Base-by-base conservation (phyloP, 2,329 filamentous ascomycete genomes). In the Calonectria leucothoes region DNA sequence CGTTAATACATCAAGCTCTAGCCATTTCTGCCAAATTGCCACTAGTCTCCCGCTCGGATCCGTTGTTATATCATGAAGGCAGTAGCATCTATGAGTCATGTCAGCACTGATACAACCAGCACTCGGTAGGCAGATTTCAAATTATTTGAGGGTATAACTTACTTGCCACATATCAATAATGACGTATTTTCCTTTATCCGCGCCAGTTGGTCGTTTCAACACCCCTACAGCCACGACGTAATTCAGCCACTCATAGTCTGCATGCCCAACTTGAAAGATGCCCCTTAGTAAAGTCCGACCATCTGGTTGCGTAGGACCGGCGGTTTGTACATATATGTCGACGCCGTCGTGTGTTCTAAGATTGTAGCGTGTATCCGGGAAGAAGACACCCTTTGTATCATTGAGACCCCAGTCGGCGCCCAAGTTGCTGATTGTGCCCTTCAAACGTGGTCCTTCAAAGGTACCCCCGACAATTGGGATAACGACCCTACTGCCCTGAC, bases 401-500 rank as follows among this genome's bases (percentile, higher is more conserved):
- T 81, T 83, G 20, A 85, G 75, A 11, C 84, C 84, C 82, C 81
- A 84, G 77, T 86, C 84, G 6, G 83, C 80, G 12, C 85, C 85
- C 12, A 81, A 76, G 20, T 80, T 79, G 23, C 48, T 74, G 35
- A 84, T 76, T 0, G 77, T 83, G 35, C 82, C 83, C 45, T 73
- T 70, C 12, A 86, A 73, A 23, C 81, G 80, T 3, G 85, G 84
- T 0, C 85, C 85, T 2, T 80, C 75, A 37, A 86, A 85, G 0
- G 75, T 78, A 14, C 85, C 84, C 2, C 85, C 84, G 0, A 76
- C 78, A 70, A 86, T 83, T 0, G 84, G 81, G 37, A 83, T 80
- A 1, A 79, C 80, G 3, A 79, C 77, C 1, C 78, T 78, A 15
- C 66, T 77, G 1, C 77, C 77, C 23, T 79, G 75, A 1, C 71